Conservation (phyloP, 78 protist species). For the Dictyostelium purpureum region DNA sequence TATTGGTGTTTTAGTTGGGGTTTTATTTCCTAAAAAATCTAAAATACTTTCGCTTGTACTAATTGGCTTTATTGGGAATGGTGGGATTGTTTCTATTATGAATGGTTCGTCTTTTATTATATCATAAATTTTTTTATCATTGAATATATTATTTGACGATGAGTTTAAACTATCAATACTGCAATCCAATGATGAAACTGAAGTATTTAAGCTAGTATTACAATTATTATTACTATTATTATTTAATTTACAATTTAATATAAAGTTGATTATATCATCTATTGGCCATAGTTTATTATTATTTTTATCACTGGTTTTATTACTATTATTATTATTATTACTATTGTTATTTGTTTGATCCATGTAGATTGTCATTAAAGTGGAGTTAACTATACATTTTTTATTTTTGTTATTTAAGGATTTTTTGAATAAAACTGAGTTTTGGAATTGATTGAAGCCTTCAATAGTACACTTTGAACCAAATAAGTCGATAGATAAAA, state of each 20-base stretch:
- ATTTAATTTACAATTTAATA: background rate
- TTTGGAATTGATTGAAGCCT: background rate
- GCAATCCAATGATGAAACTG: background rate
- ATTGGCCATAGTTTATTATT: conserved; percentile 33
- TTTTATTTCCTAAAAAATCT: background rate
- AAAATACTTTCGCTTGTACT: background rate
- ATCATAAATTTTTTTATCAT: background rate
- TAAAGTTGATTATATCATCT: background rate
- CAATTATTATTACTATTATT: background rate
- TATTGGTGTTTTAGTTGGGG: background rate
- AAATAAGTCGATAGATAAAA: background rate
- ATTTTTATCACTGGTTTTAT: background rate
- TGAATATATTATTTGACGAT: background rate
- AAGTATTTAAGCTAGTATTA: background rate
- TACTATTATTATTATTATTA: background rate
- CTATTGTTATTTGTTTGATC: background rate
- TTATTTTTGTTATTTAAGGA: background rate
- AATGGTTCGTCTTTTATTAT: background rate
- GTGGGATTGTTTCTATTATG: too few species aligned
- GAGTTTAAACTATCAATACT: background rate
- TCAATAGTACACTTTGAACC: conserved; percentile 22
- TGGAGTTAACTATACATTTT: background rate
- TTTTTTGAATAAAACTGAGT: background rate
- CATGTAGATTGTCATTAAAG: background rate
- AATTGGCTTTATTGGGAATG: background rate